phyloP scores from a whole-genome alignment of 495 filamentous ascomycete species.

The Xylaria longipes region DNA sequence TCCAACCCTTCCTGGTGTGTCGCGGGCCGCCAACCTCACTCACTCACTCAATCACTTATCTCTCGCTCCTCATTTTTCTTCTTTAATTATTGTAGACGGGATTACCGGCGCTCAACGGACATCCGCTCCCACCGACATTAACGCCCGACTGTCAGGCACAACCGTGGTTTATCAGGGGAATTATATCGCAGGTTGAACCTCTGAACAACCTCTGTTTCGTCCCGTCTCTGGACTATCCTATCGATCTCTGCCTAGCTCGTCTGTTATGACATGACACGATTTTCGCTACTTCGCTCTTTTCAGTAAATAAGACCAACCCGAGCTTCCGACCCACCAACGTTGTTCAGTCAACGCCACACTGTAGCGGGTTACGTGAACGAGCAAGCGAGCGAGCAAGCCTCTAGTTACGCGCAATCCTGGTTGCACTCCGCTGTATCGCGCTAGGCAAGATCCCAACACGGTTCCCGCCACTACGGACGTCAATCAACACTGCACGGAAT shows the following conservation, averaged over 20 bases:
- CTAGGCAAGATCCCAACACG: neutral
- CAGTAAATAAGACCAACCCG: constrained; percentile 1
- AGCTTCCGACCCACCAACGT: constrained; percentile 9
- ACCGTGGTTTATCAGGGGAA: constrained; percentile 38
- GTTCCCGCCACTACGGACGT: constrained; percentile 10
- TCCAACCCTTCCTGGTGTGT: constrained; percentile 36
- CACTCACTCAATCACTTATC: constrained; percentile 32
- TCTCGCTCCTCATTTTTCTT: constrained; percentile 38
- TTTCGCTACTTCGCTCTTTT: constrained; percentile 29
- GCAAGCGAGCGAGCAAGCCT: constrained; percentile 25
- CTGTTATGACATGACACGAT: constrained; percentile 27
- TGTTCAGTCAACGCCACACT: constrained; percentile 12
- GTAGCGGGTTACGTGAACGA: constrained; percentile 16
- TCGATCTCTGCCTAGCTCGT: constrained; percentile 42
- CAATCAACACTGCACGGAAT: constrained; percentile 10
- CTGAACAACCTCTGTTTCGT: constrained; percentile 26
- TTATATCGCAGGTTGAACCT: constrained; percentile 31
- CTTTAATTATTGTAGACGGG: constrained; percentile 31
- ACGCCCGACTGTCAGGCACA: constrained; percentile 45
- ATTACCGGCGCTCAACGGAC: constrained; percentile 20
- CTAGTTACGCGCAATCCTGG: constrained; percentile 17
- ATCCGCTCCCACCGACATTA: constrained; percentile 28
- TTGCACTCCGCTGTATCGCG: constrained; percentile 23
- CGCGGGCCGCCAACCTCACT: constrained; percentile 38
- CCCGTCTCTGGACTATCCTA: constrained; percentile 41